phyloP scores from a whole-genome alignment of 1,284 basidiomycete species.

The Vanrija sp. region DNA sequence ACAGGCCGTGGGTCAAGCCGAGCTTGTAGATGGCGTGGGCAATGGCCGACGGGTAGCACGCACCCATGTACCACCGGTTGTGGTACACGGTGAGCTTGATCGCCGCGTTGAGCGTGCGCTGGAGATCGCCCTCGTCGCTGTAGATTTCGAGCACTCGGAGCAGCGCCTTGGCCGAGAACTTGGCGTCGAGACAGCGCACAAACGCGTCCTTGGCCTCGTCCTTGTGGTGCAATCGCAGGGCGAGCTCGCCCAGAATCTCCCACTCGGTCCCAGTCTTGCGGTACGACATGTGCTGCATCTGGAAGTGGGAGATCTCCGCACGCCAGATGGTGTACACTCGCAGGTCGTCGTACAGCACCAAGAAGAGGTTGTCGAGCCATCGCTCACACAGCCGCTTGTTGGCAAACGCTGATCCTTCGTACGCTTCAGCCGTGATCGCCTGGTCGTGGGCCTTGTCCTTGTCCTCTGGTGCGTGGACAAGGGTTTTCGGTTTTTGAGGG shows the following conservation, averaged over 20 bases:
- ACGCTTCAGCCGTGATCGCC: slow-evolving; percentile 13
- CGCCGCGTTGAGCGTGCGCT: slow-evolving; percentile 81
- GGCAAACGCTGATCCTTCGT: slow-evolving; percentile 76
- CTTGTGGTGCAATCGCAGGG: slow-evolving; percentile 85
- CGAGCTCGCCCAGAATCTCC: slow-evolving; percentile 97
- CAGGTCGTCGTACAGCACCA: slow-evolving; percentile 97
- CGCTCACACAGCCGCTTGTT: slow-evolving; percentile 96
- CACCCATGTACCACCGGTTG: slow-evolving; percentile 64
- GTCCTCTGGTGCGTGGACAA: slow-evolving; percentile 44
- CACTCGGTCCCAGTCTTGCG: slow-evolving; percentile 95
- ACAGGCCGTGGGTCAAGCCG: slow-evolving; percentile 87
- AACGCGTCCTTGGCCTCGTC: slow-evolving; percentile 98
- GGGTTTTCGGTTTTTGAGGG: slow-evolving; percentile 48
- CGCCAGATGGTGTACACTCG: slow-evolving; percentile 99
- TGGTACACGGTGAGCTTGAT: slow-evolving; percentile 91
- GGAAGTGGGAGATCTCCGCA: slow-evolving; percentile 98
- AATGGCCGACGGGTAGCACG: slow-evolving; percentile 85
- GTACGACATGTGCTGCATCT: slow-evolving; percentile 90
- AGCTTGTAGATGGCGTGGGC: slow-evolving; percentile 92
- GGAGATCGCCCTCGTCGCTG: slow-evolving; percentile 87
- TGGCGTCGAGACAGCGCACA: slow-evolving; percentile 83
- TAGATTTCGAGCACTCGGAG: slow-evolving; percentile 89
- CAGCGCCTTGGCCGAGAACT: slow-evolving; percentile 90
- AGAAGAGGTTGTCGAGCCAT: slow-evolving; percentile 95
- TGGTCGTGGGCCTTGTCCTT: slow-evolving; percentile 3